phyloP scores from a whole-genome alignment of 179 eudicot genomes.

The Silene vulgaris region DNA sequence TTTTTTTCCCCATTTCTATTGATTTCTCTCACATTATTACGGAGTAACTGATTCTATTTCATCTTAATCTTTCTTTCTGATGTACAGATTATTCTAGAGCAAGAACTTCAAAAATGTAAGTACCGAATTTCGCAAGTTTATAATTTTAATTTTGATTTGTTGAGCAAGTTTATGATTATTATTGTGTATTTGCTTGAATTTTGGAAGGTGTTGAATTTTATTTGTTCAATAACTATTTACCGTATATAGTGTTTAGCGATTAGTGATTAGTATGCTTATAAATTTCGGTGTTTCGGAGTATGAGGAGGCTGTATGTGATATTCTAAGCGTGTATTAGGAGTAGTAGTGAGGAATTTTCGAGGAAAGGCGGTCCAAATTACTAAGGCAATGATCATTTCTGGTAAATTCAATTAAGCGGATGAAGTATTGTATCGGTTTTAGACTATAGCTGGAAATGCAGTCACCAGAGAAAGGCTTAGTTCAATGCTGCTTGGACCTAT shows the following conservation, averaged over 20 bases:
- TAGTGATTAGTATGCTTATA: neutral
- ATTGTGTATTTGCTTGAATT: neutral
- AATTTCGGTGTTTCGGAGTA: neutral
- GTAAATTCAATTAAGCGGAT: neutral
- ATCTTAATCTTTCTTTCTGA: neutral
- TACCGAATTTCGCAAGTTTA: slow-evolving; percentile 1
- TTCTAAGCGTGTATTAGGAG: neutral
- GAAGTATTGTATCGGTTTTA: neutral
- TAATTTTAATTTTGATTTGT: neutral
- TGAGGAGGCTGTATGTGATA: neutral
- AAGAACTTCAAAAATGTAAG: slow-evolving; percentile 79
- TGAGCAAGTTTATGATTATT: neutral
- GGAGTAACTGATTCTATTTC: neutral
- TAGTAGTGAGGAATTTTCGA: neutral
- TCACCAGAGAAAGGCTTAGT: neutral
- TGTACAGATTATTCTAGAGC: slow-evolving; percentile 59
- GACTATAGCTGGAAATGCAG: neutral
- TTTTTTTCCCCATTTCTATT: neutral
- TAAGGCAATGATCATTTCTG: neutral
- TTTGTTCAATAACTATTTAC: too few species aligned
- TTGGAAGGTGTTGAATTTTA: neutral
- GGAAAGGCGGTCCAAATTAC: neutral
- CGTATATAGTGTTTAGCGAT: neutral
- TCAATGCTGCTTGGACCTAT: neutral
- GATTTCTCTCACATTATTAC: neutral